A percentile compares a stretch with the other conserved stretches of the same genome.
These are phyloP conservation scores for Lasiodiplodia theobromae DNA, from an alignment of 2,329 filamentous ascomycete genomes.

Conservation along the genomic window DNA sequence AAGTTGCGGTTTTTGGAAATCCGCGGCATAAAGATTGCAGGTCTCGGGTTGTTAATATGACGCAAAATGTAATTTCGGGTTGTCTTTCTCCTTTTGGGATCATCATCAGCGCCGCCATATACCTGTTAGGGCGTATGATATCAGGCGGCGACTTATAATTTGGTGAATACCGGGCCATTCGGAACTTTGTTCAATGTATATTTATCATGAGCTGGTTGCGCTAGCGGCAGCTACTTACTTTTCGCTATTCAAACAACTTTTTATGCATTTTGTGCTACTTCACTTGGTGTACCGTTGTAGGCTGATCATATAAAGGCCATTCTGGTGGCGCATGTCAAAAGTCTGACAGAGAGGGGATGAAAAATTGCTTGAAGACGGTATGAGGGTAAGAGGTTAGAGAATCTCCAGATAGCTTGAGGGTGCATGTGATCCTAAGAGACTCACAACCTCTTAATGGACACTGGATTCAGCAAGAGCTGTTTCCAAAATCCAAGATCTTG, in stretches of 20 bases:
- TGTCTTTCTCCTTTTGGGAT: neutral
- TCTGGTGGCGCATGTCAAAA: neutral
- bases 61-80: neutral
- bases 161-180: constrained; percentile 15
- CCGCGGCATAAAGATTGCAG: constrained; percentile 16
- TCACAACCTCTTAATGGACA: neutral
- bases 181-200: constrained; percentile 10
- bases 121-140: neutral
- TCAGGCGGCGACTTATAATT: neutral
- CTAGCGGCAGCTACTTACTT: neutral
- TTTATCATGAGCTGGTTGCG: neutral
- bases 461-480: neutral
- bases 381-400: neutral
- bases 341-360: neutral
- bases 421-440: neutral
- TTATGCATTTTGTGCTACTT: neutral
- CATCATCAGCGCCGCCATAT: neutral
- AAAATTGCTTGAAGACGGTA: neutral
- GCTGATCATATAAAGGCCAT: neutral
- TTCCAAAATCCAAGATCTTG: neutral
- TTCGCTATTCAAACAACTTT: neutral
- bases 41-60: constrained; percentile 2
- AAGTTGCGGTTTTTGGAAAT: constrained; percentile 11
- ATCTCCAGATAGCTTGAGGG: neutral
- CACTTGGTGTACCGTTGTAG: neutral